A percentile compares a stretch with the other conserved stretches of the same genome.
These are phyloP conservation scores for Panaeolus cyanescens DNA, from an alignment of 768 basidiomycete species.

Conservation along the genomic window DNA sequence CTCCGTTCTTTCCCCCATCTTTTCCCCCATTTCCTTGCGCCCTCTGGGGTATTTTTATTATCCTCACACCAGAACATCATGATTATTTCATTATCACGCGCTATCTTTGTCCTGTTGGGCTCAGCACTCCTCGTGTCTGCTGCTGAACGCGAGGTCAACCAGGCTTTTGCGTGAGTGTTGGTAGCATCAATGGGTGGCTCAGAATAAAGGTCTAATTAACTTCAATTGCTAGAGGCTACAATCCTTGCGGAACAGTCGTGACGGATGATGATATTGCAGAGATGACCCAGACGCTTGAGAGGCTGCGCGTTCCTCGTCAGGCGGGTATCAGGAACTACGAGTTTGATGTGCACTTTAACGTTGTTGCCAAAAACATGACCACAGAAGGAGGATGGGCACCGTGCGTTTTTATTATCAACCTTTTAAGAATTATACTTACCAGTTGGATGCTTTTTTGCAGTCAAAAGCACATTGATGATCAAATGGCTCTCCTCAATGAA, in stretches of 20 bases:
- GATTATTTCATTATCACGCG: neutral
- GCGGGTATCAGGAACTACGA: slow-evolving; percentile 1
- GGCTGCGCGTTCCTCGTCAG: slow-evolving; percentile 10
- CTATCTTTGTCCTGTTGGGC: neutral
- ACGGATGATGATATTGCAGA: slow-evolving; percentile 18
- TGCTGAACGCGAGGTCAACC: neutral
- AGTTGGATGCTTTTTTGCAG: too few relatives aligned
- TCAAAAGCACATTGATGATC: slow-evolving; percentile 34
- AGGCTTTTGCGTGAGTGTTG: neutral
- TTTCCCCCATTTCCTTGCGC: too few relatives aligned
- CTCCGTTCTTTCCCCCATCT: neutral
- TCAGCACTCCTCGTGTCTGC: neutral
- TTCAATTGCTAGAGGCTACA: neutral
- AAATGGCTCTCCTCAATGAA: slow-evolving; percentile 43
- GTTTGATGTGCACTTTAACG: slow-evolving; percentile 15
- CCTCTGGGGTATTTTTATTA: neutral
- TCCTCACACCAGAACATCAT: neutral
- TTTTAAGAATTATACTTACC: too few relatives aligned
- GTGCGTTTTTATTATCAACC: too few relatives aligned
- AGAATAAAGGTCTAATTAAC: neutral
- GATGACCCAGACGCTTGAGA: slow-evolving; percentile 11
- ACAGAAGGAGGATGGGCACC: slow-evolving; percentile 19
- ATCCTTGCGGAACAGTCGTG: slow-evolving; percentile 19
- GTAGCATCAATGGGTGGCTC: neutral
- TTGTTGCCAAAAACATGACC: slow-evolving; percentile 15